These are phyloP conservation scores for Sugiyamaella sp. DNA, from an alignment of 1,139 yeast species.

Conservation along the genomic window DNA sequence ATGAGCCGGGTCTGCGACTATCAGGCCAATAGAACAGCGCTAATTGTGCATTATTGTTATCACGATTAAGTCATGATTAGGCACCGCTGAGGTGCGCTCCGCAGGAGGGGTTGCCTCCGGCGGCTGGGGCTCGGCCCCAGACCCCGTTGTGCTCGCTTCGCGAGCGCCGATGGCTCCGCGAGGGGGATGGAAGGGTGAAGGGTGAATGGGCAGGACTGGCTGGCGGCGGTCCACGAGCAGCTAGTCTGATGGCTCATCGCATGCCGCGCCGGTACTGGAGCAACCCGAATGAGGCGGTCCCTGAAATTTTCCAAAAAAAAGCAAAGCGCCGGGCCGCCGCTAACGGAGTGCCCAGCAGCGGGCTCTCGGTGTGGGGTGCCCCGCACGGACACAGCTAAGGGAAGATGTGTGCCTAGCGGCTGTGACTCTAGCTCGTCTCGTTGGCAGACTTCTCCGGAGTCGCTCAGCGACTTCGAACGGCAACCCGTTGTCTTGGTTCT, in stretches of 20 bases:
- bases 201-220: background rate
- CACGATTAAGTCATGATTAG: conserved; percentile 5
- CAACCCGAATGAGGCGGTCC: background rate
- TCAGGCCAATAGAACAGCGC: conserved; percentile 10
- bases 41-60: conserved; percentile 8
- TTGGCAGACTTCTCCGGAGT: too few relatives aligned
- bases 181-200: background rate
- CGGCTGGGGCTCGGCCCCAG: background rate
- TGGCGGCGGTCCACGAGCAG: background rate
- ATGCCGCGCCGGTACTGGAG: background rate
- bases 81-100: background rate
- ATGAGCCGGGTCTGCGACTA: too few relatives aligned
- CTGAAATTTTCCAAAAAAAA: conserved; percentile 17
- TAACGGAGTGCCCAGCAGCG: conserved; percentile 6
- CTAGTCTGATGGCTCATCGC: background rate
- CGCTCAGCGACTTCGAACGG: too few relatives aligned
- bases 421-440: too few relatives aligned
- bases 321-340: conserved; percentile 8
- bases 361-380: too few relatives aligned
- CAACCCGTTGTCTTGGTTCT: too few relatives aligned
- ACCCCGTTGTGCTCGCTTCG: background rate
- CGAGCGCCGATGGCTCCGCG: background rate
- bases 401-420: too few relatives aligned
- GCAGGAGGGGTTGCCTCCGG: background rate
- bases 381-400: too few relatives aligned